Evolutionary conservation across 192 early-diverging fungal genomes (phyloP), one percentile per base, ranked within the genome.

Genomic region (Funneliformis geosporum): DNA sequence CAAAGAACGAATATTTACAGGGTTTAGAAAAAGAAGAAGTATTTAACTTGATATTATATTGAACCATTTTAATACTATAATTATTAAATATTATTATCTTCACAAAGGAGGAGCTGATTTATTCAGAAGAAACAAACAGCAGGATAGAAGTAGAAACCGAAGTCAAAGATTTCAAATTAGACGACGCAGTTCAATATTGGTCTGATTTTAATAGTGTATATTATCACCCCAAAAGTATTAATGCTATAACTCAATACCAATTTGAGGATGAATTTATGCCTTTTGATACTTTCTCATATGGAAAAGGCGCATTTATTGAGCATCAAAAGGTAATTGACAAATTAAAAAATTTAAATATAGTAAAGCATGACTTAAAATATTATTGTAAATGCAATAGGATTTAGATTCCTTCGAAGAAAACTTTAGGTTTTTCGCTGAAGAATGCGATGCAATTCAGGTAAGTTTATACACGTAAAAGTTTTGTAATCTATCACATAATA

Each of bases 161-260:
- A 18, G 84, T 86, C 33, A 88, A 84, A 55, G 75, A 87, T 23
- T 67, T 85, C n/a, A 76, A 88, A 23, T 78, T 94, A 44, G 89
- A 94, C 33, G 77, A 76, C 21, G 80, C 81, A 23, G 88, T 89
- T 46, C 82, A 83, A 46, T 87, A 85, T 18, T 97, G 96, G 96
- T 91, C 96, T 0, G 96, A 98, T 78, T 95, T 89, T 81, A 93
- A 90, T 81, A 88, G 90, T 42, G 85, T 90, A 21, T 94, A 88
- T 75, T 95, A 91, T 82, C 92, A 94, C 73, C 92, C 92, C 64
- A 88, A 92, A 27, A 88, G 93, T 0, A 81, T 90, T 50, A 84
- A 82, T 60, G 61, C 72, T n/a, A 75, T 90, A 12, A 78, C 69
- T 3, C 12, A 73, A 3, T 88, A 88, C 75, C 84, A 84, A 65